phyloP scores from a whole-genome alignment of 225 moss, liverwort and hornwort genomes.

The Antitrichia curtipendula region DNA sequence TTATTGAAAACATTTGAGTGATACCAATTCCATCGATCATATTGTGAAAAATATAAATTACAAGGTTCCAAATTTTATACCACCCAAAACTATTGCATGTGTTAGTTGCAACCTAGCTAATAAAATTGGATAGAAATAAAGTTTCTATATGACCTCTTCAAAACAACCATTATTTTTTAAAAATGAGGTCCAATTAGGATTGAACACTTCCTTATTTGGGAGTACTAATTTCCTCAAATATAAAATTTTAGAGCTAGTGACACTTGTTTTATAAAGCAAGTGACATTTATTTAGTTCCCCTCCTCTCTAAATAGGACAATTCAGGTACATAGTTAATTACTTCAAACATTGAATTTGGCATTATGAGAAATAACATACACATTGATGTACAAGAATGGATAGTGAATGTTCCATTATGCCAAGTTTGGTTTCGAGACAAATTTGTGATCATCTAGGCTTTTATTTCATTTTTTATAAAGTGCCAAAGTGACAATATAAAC shows the following conservation, averaged over 20 bases:
- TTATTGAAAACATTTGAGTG: neutral
- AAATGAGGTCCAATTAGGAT: neutral
- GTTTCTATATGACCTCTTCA: accelerated
- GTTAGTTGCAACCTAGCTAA: accelerated
- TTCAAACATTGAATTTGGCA: neutral
- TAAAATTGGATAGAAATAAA: neutral
- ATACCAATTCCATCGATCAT: neutral
- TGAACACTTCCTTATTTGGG: accelerated
- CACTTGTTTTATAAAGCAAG: too few relatives aligned
- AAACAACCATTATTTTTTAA: neutral
- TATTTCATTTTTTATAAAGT: too few relatives aligned
- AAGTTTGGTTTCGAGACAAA: neutral
- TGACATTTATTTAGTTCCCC: too few relatives aligned
- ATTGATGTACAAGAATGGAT: accelerated
- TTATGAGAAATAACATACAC: neutral
- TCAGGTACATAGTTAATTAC: accelerated
- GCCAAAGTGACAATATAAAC: too few relatives aligned
- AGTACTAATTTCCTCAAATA: too few relatives aligned
- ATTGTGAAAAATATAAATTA: neutral
- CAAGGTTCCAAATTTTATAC: neutral
- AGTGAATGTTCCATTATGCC: neutral
- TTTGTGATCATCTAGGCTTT: too few relatives aligned
- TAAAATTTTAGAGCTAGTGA: too few relatives aligned
- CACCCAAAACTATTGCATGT: neutral
- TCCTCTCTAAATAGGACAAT: too few relatives aligned